Evolutionary conservation across 192 early-diverging fungal species (phyloP).

Genomic region (Entomortierella parvispora): DNA sequence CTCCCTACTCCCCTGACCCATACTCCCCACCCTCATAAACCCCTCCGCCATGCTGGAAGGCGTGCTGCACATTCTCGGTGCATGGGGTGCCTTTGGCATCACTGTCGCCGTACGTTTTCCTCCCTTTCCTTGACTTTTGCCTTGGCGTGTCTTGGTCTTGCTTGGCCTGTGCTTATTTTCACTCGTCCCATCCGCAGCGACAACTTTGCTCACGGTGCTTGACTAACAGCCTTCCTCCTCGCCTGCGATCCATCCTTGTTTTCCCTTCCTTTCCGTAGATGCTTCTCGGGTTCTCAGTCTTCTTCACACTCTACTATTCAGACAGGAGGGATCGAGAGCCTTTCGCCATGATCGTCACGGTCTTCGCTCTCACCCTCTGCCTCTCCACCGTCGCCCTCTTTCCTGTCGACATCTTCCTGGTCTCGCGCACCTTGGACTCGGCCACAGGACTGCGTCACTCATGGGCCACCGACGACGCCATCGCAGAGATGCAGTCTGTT

Average conservation of each 20-base stretch:
- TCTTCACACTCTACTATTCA: conserved; percentile 64
- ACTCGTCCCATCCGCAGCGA: background rate
- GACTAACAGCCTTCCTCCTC: too few relatives aligned
- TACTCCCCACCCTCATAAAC: background rate
- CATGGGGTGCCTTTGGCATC: conserved; percentile 61
- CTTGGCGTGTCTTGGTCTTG: too few relatives aligned
- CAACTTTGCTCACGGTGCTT: too few relatives aligned
- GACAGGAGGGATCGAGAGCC: conserved; percentile 58
- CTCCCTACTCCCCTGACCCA: background rate
- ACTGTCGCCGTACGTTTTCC: conserved; percentile 50
- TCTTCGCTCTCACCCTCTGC: conserved; percentile 57
- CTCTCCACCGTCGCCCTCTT: conserved; percentile 61
- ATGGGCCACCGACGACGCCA: conserved; percentile 66
- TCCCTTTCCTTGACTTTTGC: background rate
- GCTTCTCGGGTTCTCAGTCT: conserved; percentile 56
- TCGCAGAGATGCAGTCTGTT: conserved; percentile 51
- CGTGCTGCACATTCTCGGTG: conserved; percentile 45
- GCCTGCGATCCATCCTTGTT: too few relatives aligned
- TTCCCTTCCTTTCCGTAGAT: conserved; percentile 28
- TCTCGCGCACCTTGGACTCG: conserved; percentile 62
- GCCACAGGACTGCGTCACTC: conserved; percentile 60
- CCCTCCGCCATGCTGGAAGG: conserved; percentile 14
- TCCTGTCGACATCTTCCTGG: conserved; percentile 68
- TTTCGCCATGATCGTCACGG: conserved; percentile 62
- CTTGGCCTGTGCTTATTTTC: too few relatives aligned